These are phyloP conservation scores for Annulohypoxylon stygium DNA, from an alignment of 495 filamentous ascomycete species.

Conservation along the genomic window DNA sequence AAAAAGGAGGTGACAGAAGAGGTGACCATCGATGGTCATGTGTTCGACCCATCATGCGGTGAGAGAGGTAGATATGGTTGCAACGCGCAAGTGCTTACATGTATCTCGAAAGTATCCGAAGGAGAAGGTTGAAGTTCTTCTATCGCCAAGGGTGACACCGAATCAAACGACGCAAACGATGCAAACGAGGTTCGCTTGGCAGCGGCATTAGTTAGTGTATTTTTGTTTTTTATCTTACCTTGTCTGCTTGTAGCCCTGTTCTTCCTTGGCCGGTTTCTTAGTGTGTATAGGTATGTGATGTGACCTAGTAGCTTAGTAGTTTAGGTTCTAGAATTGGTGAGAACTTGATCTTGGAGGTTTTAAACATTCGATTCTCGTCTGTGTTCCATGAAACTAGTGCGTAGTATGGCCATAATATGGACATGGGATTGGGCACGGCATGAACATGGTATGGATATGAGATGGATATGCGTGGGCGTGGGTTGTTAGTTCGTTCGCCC, in stretches of 20 bases:
- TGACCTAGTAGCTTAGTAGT: not conserved
- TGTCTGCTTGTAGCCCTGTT: not conserved
- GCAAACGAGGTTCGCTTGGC: not conserved
- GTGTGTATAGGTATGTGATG: not conserved
- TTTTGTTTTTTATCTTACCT: not conserved
- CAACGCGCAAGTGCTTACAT: conserved; percentile 46
- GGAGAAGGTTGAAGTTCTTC: conserved; percentile 8
- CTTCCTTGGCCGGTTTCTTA: conserved; percentile 2
- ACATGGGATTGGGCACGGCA: no score
- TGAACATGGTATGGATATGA: not conserved
- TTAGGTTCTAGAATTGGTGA: not conserved
- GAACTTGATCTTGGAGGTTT: not conserved
- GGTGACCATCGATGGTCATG: conserved; percentile 44
- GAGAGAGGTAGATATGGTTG: conserved; percentile 40
- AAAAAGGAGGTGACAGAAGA: conserved; percentile 28
- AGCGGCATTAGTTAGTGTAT: not conserved
- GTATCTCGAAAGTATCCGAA: conserved; percentile 37
- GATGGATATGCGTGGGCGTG: not conserved
- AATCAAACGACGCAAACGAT: not conserved
- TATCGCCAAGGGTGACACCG: conserved; percentile 26
- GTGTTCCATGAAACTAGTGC: not conserved
- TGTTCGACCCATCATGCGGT: conserved; percentile 44
- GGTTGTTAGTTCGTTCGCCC: not conserved
- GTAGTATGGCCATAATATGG: not conserved
- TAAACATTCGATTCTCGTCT: not conserved